Conservation (phyloP, 106 monocot species). For the Ottelia alismoides region DNA sequence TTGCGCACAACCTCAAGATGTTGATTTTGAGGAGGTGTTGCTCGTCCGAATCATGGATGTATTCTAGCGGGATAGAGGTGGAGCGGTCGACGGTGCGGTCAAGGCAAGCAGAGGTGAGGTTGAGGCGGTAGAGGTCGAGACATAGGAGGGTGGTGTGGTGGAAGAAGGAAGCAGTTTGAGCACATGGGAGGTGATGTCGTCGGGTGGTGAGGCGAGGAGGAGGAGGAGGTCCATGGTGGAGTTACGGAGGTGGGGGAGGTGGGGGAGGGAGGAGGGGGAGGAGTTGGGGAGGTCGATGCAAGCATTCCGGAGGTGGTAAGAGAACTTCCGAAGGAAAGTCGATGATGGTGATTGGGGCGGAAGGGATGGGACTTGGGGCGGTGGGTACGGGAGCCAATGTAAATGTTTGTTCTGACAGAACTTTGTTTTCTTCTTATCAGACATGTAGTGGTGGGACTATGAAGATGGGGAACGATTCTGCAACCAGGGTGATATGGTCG, state of each 20-base stretch:
- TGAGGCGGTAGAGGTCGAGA: slow-evolving; percentile 34
- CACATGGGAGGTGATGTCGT: slow-evolving; percentile 37
- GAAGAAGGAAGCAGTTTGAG: slow-evolving; percentile 64
- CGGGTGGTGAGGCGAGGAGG: slow-evolving; percentile 46
- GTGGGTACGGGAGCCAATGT: slow-evolving; percentile 25
- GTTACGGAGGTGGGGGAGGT: slow-evolving; percentile 40
- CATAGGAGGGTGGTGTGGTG: slow-evolving; percentile 55
- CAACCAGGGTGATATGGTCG: no score
- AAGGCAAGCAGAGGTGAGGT: slow-evolving; percentile 56
- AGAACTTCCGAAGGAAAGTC: slow-evolving; percentile 58
- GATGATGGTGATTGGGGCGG: slow-evolving; percentile 20
- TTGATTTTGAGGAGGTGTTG: slow-evolving; percentile 54
- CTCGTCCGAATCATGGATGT: no score
- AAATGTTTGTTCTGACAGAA: no score
- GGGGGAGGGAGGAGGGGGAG: neutral
- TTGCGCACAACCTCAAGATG: slow-evolving; percentile 48
- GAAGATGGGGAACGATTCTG: no score
- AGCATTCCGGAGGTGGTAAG: slow-evolving; percentile 86
- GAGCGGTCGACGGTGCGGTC: slow-evolving; percentile 58
- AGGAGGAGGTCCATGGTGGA: slow-evolving; percentile 52
- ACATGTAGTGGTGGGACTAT: no score
- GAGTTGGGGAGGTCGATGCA: slow-evolving; percentile 74
- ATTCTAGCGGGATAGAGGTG: slow-evolving; percentile 11
- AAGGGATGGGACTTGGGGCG: slow-evolving; percentile 22
- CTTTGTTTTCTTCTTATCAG: no score